Conservation (phyloP, 2,329 filamentous ascomycete genomes). For the Thelonectria rubi region DNA sequence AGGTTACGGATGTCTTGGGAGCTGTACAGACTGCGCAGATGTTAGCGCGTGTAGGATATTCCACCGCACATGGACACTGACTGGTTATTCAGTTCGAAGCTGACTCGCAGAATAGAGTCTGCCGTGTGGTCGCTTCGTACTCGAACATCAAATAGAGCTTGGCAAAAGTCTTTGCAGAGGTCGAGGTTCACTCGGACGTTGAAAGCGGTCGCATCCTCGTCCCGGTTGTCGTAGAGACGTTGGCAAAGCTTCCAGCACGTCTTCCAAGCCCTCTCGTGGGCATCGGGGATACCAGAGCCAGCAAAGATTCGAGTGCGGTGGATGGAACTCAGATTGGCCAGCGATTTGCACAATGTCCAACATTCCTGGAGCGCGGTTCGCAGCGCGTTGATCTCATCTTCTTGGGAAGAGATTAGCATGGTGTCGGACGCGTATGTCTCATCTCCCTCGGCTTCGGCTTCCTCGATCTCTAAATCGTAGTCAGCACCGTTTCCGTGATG, state of each 20-base stretch:
- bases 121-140: constrained; percentile 79
- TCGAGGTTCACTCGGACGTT: constrained; percentile 81
- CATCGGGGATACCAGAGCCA: constrained; percentile 76
- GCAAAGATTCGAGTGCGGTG: constrained; percentile 83
- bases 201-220: constrained; percentile 72
- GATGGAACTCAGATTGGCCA: constrained; percentile 84
- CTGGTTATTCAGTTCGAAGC: constrained; percentile 96
- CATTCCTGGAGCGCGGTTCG: constrained; percentile 83
- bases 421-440: constrained; percentile 60
- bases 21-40: constrained; percentile 74
- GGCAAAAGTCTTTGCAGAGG: constrained; percentile 90
- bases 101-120: constrained; percentile 89
- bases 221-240: constrained; percentile 82
- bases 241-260: constrained; percentile 95
- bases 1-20: constrained; percentile 82
- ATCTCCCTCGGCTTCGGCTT: constrained; percentile 63
- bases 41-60: constrained; percentile 40
- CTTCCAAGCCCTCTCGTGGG: constrained; percentile 90
- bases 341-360: constrained; percentile 92
- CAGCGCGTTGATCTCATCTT: constrained; percentile 73
- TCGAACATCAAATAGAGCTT: constrained; percentile 87
- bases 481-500: constrained; percentile 27
- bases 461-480: constrained; percentile 61
- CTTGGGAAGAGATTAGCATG: constrained; percentile 54
- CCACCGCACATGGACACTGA: constrained; percentile 47